phyloP scores from a whole-genome alignment of 306 rosid species.

The Glycyrrhiza uralensis region DNA sequence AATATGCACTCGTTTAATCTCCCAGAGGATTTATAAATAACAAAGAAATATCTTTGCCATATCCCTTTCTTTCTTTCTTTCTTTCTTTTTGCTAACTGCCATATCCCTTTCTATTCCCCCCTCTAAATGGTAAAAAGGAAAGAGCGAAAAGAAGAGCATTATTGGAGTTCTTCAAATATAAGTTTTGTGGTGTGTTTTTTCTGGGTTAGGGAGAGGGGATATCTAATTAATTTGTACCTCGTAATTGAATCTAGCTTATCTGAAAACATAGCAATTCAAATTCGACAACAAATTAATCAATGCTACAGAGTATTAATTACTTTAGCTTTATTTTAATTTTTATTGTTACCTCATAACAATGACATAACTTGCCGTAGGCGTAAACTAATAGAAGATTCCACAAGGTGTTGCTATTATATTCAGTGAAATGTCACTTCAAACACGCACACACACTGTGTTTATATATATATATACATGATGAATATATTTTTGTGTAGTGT shows the following conservation, averaged over 20 bases:
- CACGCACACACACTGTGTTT: too few species aligned
- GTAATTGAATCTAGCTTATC: background rate
- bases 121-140: background rate
- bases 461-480: too few species aligned
- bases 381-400: background rate
- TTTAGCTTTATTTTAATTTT: background rate
- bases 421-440: background rate
- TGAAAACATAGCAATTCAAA: too few species aligned
- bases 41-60: slow-evolving; percentile 2
- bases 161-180: background rate
- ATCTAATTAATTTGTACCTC: too few species aligned
- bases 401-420: background rate
- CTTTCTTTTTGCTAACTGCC: too few species aligned
- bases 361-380: background rate
- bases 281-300: background rate
- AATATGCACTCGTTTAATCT: background rate
- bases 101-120: slow-evolving; percentile 5
- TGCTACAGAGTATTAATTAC: background rate
- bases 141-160: background rate
- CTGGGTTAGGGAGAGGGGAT: too few species aligned
- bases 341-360: background rate
- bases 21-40: background rate
- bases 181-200: background rate
- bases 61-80: too few species aligned
- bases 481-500: background rate